phyloP scores from a whole-genome alignment of 2,329 filamentous ascomycete genomes.

The Trichoderma gracile region DNA sequence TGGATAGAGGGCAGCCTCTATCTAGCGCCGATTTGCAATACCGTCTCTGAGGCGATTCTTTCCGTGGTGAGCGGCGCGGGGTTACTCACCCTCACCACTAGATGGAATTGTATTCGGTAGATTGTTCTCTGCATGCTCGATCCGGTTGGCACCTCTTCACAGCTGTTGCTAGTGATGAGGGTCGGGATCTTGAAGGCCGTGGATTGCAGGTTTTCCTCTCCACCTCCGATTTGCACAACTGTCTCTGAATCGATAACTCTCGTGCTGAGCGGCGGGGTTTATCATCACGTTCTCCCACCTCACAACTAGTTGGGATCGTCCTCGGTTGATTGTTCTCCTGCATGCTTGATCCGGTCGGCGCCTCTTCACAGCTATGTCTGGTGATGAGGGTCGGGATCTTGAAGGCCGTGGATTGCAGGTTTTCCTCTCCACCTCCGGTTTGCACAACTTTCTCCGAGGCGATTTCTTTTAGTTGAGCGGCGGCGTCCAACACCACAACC shows the following conservation, averaged over 20 bases:
- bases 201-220: too few species aligned
- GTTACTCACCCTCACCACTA: too few species aligned
- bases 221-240: conserved; percentile 5
- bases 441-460: too few species aligned
- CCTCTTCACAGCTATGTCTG: neutral
- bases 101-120: too few species aligned
- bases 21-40: neutral
- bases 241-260: neutral
- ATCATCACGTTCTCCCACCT: neutral
- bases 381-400: neutral
- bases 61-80: too few species aligned
- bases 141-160: too few species aligned
- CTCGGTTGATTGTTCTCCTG: neutral
- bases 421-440: neutral
- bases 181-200: too few species aligned
- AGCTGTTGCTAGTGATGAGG: too few species aligned
- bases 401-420: neutral
- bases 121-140: too few species aligned
- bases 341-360: neutral
- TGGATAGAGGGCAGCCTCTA: neutral
- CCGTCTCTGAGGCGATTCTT: too few species aligned
- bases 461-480: too few species aligned
- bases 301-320: neutral
- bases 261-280: neutral
- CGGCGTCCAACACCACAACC: too few species aligned